Percentiles rank a stretch among this genome's conserved stretches.
phyloP scores from a whole-genome alignment of 208 protist species.

The Zelonia costaricensis region DNA sequence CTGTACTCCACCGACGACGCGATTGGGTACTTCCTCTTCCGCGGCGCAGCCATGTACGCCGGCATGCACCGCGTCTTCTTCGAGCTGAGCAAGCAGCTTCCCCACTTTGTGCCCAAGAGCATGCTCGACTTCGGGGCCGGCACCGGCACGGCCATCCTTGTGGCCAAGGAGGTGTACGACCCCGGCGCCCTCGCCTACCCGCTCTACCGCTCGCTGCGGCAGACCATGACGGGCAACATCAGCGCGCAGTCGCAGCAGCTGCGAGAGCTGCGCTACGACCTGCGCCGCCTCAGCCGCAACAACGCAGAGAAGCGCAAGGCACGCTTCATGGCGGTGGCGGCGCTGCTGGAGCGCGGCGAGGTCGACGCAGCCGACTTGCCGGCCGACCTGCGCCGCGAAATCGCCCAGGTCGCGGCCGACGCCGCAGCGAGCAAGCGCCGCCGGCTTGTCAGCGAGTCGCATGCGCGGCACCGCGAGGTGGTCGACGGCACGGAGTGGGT shows the following conservation, averaged over 20 bases:
- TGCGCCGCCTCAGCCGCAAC: slow-evolving; percentile 73
- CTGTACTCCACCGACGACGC: slow-evolving; percentile 83
- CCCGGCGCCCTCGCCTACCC: slow-evolving; percentile 80
- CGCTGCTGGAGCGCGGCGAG: slow-evolving; percentile 77
- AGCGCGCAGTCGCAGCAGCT: slow-evolving; percentile 54
- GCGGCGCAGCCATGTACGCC: slow-evolving; percentile 87
- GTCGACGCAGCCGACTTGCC: slow-evolving; percentile 72
- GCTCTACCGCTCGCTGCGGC: slow-evolving; percentile 81
- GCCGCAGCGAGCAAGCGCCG: slow-evolving; percentile 58
- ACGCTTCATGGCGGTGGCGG: slow-evolving; percentile 88
- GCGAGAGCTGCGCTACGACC: slow-evolving; percentile 70
- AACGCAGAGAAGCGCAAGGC: slow-evolving; percentile 85
- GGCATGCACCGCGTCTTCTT: slow-evolving; percentile 88
- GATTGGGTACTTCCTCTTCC: slow-evolving; percentile 89
- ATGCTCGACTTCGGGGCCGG: slow-evolving; percentile 89
- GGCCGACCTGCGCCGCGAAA: slow-evolving; percentile 66
- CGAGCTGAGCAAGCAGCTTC: slow-evolving; percentile 86
- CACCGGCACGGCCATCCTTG: slow-evolving; percentile 83
- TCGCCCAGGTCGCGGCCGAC: slow-evolving; percentile 62
- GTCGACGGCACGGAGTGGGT: slow-evolving; percentile 87
- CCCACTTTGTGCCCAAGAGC: slow-evolving; percentile 86
- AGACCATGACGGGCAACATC: slow-evolving; percentile 81
- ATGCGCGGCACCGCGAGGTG: slow-evolving; percentile 72
- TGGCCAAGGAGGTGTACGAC: slow-evolving; percentile 90
- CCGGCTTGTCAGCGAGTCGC: slow-evolving; percentile 49